Conservation (phyloP, 371 early-diverging fungal species). For the Syncephalis plumigaleata region DNA sequence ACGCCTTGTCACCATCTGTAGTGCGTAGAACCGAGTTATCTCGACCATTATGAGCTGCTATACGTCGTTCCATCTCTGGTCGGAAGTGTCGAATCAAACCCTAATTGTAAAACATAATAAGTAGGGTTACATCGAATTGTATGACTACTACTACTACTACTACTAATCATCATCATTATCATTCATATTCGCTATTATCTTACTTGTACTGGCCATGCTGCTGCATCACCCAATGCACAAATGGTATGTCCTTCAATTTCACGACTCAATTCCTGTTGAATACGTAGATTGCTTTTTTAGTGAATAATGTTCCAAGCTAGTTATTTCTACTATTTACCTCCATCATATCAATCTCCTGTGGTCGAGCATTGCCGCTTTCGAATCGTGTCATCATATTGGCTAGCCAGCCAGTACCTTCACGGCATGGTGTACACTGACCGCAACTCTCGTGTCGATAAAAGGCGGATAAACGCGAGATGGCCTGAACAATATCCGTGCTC, state of each 20-base stretch:
- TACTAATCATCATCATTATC: no score
- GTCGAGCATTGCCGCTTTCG: constrained; percentile 69
- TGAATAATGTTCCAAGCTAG: no score
- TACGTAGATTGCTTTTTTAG: constrained; percentile 11
- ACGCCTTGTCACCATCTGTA: no score
- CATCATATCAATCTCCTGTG: constrained; percentile 81
- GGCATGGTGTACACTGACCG: constrained; percentile 97
- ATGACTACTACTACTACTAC: background rate
- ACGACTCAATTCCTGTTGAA: constrained; percentile 57
- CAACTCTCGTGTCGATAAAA: constrained; percentile 96
- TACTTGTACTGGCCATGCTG: constrained; percentile 95
- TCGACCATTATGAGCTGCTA: constrained; percentile 23
- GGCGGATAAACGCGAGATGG: constrained; percentile 78
- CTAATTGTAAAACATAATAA: constrained; percentile 16
- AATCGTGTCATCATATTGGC: constrained; percentile 91
- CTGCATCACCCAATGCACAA: constrained; percentile 96
- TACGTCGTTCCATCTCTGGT: constrained; percentile 77
- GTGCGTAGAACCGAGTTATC: no score
- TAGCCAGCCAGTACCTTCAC: constrained; percentile 93
- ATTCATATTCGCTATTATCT: no score
- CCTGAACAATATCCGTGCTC: constrained; percentile 78
- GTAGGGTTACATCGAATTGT: background rate
- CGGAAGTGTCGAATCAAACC: constrained; percentile 87
- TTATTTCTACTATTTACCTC: constrained; percentile 11
- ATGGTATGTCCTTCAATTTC: constrained; percentile 98